Evolutionary conservation across 306 rosid species (phyloP).

Genomic region (Acmispon strigosus): DNA sequence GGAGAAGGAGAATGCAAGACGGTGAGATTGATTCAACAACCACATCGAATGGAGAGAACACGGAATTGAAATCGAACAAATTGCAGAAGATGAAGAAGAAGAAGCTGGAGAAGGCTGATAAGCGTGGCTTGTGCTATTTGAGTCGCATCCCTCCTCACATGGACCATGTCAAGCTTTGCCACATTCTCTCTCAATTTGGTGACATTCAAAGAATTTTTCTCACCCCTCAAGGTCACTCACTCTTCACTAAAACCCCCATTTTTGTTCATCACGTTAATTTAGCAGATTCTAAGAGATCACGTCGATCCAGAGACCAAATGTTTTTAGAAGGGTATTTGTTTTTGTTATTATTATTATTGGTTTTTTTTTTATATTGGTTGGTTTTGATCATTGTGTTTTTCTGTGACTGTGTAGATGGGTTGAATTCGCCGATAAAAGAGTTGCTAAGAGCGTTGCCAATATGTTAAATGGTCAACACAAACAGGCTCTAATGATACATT

Average conservation of each 20-base stretch:
- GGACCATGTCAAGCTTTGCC: conserved; percentile 68
- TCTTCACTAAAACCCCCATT: background rate
- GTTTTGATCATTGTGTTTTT: too few relatives aligned
- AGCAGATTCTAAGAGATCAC: too few relatives aligned
- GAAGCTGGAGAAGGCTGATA: conserved; percentile 42
- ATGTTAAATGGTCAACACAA: too few relatives aligned
- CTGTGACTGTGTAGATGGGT: too few relatives aligned
- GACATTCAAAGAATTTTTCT: conserved; percentile 71
- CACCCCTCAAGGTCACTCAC: conserved; percentile 46
- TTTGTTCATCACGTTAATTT: too few relatives aligned
- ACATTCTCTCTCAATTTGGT: conserved; percentile 63
- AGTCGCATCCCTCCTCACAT: conserved; percentile 85
- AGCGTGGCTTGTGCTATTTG: conserved; percentile 74
- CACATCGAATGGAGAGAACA: background rate
- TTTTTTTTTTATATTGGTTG: too few relatives aligned
- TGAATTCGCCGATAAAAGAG: too few relatives aligned
- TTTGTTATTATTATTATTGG: too few relatives aligned
- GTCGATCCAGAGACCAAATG: too few relatives aligned
- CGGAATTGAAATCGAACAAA: conserved; percentile 1
- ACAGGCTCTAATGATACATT: background rate
- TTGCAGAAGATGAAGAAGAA: conserved; percentile 32
- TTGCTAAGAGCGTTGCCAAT: too few relatives aligned
- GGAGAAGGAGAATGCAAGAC: background rate
- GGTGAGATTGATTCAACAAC: background rate
- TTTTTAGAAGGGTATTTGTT: too few relatives aligned